Base-by-base conservation (phyloP, 2,329 filamentous ascomycete species). In the Cordyceps pruinosa region DNA sequence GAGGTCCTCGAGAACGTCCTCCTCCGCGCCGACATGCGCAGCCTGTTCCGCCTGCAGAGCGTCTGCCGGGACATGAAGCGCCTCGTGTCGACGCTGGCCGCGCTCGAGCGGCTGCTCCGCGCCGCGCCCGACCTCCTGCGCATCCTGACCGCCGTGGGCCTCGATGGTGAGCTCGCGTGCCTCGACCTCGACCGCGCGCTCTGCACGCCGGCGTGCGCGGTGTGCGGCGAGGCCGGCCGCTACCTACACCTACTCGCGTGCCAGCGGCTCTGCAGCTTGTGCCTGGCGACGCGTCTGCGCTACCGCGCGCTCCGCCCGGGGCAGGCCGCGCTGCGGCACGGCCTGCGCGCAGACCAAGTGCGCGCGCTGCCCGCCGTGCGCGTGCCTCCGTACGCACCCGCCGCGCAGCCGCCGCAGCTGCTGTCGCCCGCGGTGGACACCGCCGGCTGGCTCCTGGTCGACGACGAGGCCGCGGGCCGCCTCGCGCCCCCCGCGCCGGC, bases 161-260 rank as follows among this genome's bases (percentile, higher is more conserved):
- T 42, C 52, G 7, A 21, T 2, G 17, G 3, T 26, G 1, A 23
- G 25, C 10, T 55, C 10, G 9, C 10, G n/a, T 55, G 52, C 7
- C 6, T 23, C 23, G 32, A 47, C 15, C 17, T 55, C 12, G 37
- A 47, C 32, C 28, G 17, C 23, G 32, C 21, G 8, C 23, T 55
- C 10, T 17, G 21, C 23, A 9, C 13, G 4, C 30, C 21, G 8
- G 12, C 10, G 12, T 55, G 52, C 42, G 4, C 19, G 3, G 6
- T 17, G 2, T 55, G 52, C 42, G 23, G 19, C 10, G 0, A 9
- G 4, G 8, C 51, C 3, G 51, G 51, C 5, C 1, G 4, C 13
- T 54, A 54, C 17, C 50, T 54, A n/a, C 45, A 54, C 39, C 28
- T 54, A 15, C 50, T 54, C 5, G 21, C 50, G 6, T 54, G 50